Base-by-base conservation (phyloP, 805 yeast species). In the Dipodascus albidus region DNA sequence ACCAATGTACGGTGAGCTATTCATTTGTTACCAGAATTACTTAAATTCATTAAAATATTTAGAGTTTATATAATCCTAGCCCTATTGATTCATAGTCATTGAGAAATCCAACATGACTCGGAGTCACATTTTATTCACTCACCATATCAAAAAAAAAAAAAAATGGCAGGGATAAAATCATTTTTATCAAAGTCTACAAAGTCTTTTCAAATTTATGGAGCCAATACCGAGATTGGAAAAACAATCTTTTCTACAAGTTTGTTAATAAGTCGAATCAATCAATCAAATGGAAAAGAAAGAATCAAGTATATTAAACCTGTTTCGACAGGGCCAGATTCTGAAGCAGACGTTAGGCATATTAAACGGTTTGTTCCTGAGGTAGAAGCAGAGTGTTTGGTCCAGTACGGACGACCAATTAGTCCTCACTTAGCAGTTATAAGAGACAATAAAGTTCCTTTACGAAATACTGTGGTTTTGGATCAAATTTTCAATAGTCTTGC, bases 191-290 rank as follows among this genome's bases (percentile, higher is more conserved):
- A 27, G 11, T 27, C 33, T 6, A 27, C 33, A 27, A 27, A 11
- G 11, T 6, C 33, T 20, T 22, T 27, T 27, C 33, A 27, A 27
- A 52, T 59, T 33, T 58, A 52, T 54, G 64, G 64, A 6, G 64
- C 64, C 9, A 61, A 61, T 53, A 61, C 64, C 2, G 60, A 60
- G 42, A 62, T 61, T 2, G 64, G 64, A 20, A 61, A 61, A 47
- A 60, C 64, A 2, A 50, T 61, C 23, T 42, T 60, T 14, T 50
- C 64, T 2, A 56, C 64, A 1, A 53, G 56, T 2, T 23, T 61
- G 9, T 52, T 27, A 27, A 27, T 11, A 27, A 54, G 6, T 49
- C 55, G 24, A 51, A 42, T 4, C 17, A 54, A 21, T 31, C 47
- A 19, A 9, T 23, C 15, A 47, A 27, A 31, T n/a, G 33, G 9